These are phyloP conservation scores for Arachis stenosperma DNA, from an alignment of 306 rosid genomes.

Conservation along the genomic window DNA sequence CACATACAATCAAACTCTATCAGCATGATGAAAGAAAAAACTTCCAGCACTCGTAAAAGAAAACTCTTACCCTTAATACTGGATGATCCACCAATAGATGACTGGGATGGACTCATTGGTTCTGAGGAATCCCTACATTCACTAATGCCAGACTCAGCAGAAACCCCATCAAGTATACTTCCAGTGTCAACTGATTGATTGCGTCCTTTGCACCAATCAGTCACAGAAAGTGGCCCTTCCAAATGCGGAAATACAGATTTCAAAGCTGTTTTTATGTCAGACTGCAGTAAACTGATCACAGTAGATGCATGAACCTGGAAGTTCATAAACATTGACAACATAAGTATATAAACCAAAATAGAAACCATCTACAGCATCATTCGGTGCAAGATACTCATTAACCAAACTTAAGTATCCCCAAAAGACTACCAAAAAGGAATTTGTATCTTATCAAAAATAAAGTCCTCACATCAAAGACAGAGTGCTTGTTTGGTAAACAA, in stretches of 20 bases:
- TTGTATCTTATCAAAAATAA: background rate
- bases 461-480: conserved; percentile 25
- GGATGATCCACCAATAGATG: conserved; percentile 81
- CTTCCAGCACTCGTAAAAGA: conserved; percentile 25
- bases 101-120: conserved; percentile 90
- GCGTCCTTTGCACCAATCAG: conserved; percentile 98
- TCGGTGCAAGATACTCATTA: conserved; percentile 17
- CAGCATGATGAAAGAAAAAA: conserved; percentile 36
- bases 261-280: conserved; percentile 90
- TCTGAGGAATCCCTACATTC: conserved; percentile 91
- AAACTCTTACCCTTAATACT: conserved; percentile 66
- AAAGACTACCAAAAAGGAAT: conserved; percentile 21
- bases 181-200: conserved; percentile 71
- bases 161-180: conserved; percentile 69
- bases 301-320: conserved; percentile 87
- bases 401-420: conserved; percentile 27
- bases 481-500: conserved; percentile 26
- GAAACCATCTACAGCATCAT: conserved; percentile 26
- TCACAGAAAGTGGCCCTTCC: conserved; percentile 90
- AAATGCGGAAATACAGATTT: conserved; percentile 85
- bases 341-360: conserved; percentile 36
- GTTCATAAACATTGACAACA: conserved; percentile 31
- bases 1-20: conserved; percentile 37
- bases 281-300: conserved; percentile 85
- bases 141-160: conserved; percentile 80